phyloP scores from a whole-genome alignment of 2,329 filamentous ascomycete genomes.

The Nectriaceae sp. region DNA sequence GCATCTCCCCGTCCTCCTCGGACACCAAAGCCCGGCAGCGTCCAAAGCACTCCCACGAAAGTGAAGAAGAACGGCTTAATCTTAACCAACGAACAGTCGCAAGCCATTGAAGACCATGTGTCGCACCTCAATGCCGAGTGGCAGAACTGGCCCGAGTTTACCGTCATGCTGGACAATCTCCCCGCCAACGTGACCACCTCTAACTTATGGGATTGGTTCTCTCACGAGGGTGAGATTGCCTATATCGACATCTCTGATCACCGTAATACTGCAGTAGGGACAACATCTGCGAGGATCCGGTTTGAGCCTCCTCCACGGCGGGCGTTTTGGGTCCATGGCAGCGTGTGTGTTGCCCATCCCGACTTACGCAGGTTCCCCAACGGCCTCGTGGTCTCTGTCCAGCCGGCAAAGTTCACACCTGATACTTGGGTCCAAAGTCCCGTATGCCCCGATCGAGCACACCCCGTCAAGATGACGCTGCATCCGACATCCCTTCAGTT shows the following conservation, averaged over 20 bases:
- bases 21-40: not conserved
- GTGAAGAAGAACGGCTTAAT: not conserved
- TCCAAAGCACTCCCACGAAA: not conserved
- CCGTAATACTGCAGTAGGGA: conserved; percentile 12
- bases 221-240: conserved; percentile 51
- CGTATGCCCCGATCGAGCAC: conserved; percentile 19
- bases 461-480: conserved; percentile 42
- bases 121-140: conserved; percentile 22
- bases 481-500: conserved; percentile 56
- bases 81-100: not conserved
- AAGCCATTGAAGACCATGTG: not conserved
- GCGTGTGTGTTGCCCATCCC: conserved; percentile 29
- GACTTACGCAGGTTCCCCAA: conserved; percentile 18
- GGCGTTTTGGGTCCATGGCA: conserved; percentile 51
- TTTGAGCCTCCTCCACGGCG: conserved; percentile 59
- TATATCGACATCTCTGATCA: conserved; percentile 55
- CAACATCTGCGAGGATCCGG: conserved; percentile 44
- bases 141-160: conserved; percentile 37
- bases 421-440: conserved; percentile 20
- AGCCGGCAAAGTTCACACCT: conserved; percentile 3
- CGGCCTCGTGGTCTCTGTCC: conserved; percentile 21
- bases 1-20: not conserved
- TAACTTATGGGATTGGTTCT: conserved; percentile 55
- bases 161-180: conserved; percentile 35
- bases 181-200: conserved; percentile 38